Percentiles rank a stretch among this genome's conserved stretches.
These are phyloP conservation scores for Leptomonas seymouri DNA, from an alignment of 208 protist species.

Conservation along the genomic window DNA sequence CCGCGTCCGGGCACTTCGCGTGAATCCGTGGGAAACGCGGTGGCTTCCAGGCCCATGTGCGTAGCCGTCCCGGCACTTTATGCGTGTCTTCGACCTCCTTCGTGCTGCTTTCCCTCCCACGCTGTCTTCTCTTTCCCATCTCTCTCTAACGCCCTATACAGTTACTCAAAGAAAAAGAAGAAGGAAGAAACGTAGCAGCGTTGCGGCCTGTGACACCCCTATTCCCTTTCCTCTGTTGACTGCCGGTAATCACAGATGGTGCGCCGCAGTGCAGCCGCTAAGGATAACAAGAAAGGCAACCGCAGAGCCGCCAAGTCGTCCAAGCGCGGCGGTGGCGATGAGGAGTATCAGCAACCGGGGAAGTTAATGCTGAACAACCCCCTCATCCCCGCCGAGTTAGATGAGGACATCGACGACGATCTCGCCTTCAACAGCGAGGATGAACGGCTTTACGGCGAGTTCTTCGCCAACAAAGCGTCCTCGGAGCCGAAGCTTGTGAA, in stretches of 20 bases:
- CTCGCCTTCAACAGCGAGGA: slow-evolving; percentile 92
- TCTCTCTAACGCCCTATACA: background rate
- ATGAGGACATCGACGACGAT: slow-evolving; percentile 93
- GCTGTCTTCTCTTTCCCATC: background rate
- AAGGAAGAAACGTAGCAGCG: too few relatives aligned
- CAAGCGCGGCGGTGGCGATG: slow-evolving; percentile 22
- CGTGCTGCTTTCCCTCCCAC: background rate
- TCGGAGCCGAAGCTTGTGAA: slow-evolving; percentile 24
- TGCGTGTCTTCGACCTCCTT: too few relatives aligned
- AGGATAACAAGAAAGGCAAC: slow-evolving; percentile 8
- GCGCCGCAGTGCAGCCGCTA: slow-evolving; percentile 15
- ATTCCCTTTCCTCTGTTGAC: too few relatives aligned
- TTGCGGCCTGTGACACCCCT: too few relatives aligned
- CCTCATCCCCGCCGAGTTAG: slow-evolving; percentile 80
- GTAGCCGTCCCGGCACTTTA: too few relatives aligned
- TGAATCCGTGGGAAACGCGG: too few relatives aligned
- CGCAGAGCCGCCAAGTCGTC: slow-evolving; percentile 11
- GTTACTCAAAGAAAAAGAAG: too few relatives aligned
- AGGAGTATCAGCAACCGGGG: slow-evolving; percentile 57
- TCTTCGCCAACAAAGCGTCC: slow-evolving; percentile 53
- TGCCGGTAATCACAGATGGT: slow-evolving; percentile 3
- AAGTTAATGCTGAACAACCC: slow-evolving; percentile 83
- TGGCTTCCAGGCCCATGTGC: too few relatives aligned
- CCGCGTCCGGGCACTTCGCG: too few relatives aligned
- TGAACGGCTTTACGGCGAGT: slow-evolving; percentile 85